Evolutionary conservation across 2,329 filamentous ascomycete genomes (phyloP), one percentile per base, ranked within the genome.

Genomic region (Penicillium brevicompactum): DNA sequence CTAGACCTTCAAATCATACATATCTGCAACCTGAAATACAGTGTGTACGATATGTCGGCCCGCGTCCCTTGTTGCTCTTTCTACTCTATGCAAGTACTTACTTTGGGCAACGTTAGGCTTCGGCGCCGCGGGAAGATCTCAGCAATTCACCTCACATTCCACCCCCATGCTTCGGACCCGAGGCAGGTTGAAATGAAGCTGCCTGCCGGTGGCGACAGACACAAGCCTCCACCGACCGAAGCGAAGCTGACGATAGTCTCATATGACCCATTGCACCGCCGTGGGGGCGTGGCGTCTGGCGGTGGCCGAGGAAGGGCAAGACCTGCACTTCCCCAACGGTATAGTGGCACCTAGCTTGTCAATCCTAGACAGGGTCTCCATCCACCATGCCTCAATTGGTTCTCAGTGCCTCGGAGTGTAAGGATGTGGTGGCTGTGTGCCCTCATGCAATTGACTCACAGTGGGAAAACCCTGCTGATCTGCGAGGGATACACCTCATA

Each of bases 211-310:
- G 62, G 61, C 61, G 41, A 40, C 46, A 22, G 4, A 10, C 24
- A 13, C 43, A 27, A 11, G 46, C 32, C 51, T 24, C 11, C 40
- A 44, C 42, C 27, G 34, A 27, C 34, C 31, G 43, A 27, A 16
- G 32, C 32, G 24, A 27, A 49, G 51, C 45, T 37, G 27, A 30
- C 38, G 37, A 48, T 52, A 18, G 14, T 32, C 37, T 48, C 44
- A 37, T 34, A 22, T 45, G 27, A 18, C 16, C 22, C 10, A 21
- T 31, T 31, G 30, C 43, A 47, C 18, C 18, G 13, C 31, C 53
- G 49, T 59, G 59, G 55, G 24, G 51, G 54, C 55, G 57, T 62
- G 59, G 57, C 57, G 51, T 53, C 40, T 34, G 18, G 21, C 46
- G 49, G 37, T 43, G 46, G 18, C 38, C 45, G 27, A 44, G 24